Evolutionary conservation across 345 rosid genomes (phyloP).

Genomic region (Acer yangbiense): DNA sequence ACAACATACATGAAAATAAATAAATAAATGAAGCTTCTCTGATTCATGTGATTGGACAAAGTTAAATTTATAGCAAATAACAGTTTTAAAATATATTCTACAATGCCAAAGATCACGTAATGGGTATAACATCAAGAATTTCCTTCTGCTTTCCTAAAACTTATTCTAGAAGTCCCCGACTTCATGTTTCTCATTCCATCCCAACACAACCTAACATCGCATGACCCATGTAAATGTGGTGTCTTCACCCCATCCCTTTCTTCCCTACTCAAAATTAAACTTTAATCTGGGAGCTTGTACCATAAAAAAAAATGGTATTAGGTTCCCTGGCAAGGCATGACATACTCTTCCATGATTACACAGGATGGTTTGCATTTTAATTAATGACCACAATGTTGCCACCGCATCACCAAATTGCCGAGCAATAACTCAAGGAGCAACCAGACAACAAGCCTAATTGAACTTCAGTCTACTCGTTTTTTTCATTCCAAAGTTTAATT

Average conservation of each 20-base stretch:
- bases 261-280: neutral
- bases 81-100: neutral
- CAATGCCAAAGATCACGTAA: neutral
- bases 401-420: neutral
- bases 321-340: neutral
- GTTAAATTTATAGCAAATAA: neutral
- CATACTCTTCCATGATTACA: neutral
- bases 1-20: neutral
- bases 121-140: neutral
- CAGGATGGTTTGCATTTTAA: too few relatives aligned
- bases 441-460: neutral
- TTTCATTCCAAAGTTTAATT: neutral
- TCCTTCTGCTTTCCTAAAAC: neutral
- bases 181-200: neutral
- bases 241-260: neutral
- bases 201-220: neutral
- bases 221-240: neutral
- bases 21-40: neutral
- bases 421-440: conserved; percentile 6
- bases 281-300: neutral
- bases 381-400: neutral
- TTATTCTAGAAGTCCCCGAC: neutral
- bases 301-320: neutral
- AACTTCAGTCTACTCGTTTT: neutral
- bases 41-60: neutral